Conservation (phyloP, 2,329 filamentous ascomycete genomes). For the Aspergillus tubingensis region DNA sequence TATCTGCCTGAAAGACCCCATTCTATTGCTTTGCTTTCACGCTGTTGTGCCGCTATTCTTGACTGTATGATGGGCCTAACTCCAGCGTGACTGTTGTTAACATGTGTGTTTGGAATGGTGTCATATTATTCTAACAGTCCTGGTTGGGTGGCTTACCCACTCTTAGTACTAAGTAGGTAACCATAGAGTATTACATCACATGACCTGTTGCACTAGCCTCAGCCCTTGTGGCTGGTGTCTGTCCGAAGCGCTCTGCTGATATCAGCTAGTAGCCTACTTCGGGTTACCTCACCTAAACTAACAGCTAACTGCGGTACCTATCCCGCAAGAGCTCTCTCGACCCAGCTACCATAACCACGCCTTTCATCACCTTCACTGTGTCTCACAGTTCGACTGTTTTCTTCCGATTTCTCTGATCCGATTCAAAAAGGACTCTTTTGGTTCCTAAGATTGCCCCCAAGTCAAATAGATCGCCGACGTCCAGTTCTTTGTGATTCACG, state of each 20-base stretch:
- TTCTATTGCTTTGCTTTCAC: background rate
- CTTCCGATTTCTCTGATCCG: background rate
- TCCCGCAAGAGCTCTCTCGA: background rate
- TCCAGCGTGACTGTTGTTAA: background rate
- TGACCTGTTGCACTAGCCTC: background rate
- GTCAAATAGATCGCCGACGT: background rate
- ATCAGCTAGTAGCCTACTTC: background rate
- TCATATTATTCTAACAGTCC: background rate
- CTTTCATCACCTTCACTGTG: background rate
- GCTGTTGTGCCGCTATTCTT: too few species aligned
- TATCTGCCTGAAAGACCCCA: background rate
- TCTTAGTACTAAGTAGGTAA: too few species aligned
- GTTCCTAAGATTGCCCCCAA: background rate
- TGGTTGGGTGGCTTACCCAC: background rate
- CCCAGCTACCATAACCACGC: background rate
- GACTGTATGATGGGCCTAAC: too few species aligned
- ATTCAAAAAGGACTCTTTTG: background rate
- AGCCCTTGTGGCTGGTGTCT: slow-evolving; percentile 3
- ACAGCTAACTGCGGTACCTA: slow-evolving; percentile 5
- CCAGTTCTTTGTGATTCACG: background rate
- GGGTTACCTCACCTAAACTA: slow-evolving; percentile 6
- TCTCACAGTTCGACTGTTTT: background rate
- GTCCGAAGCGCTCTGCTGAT: background rate
- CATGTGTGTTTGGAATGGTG: background rate
- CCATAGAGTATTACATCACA: background rate